phyloP scores from a whole-genome alignment of 2,329 filamentous ascomycete species.

The Verticillium zaregamsianum region DNA sequence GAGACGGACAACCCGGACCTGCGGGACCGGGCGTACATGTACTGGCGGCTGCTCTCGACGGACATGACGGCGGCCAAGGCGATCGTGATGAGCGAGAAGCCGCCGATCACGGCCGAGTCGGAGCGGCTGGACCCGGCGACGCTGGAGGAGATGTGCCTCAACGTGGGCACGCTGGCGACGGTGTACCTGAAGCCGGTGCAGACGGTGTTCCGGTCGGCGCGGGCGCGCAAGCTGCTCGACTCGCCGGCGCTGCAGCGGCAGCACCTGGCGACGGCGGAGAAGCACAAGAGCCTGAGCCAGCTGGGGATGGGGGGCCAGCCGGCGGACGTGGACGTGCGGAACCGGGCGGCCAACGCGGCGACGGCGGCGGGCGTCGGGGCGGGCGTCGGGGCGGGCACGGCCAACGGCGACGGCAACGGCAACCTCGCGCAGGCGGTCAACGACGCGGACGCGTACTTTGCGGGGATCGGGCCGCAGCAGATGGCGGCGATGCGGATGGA shows the following conservation, averaged over 20 bases:
- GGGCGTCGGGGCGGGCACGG: not conserved
- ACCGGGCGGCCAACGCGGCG: conserved; percentile 16
- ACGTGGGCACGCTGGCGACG: conserved; percentile 91
- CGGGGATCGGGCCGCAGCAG: conserved; percentile 67
- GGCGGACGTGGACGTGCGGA: conserved; percentile 44
- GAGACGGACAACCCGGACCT: conserved; percentile 99
- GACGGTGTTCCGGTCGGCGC: conserved; percentile 88
- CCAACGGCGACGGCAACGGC: conserved; percentile 25
- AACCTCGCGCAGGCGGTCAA: conserved; percentile 69
- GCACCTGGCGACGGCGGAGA: conserved; percentile 55
- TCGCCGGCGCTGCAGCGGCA: conserved; percentile 82
- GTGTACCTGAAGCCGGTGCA: conserved; percentile 98
- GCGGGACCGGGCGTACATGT: conserved; percentile 96
- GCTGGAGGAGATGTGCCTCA: conserved; percentile 94
- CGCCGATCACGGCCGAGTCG: conserved; percentile 90
- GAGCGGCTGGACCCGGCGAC: conserved; percentile 90
- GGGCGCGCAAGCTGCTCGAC: conserved; percentile 73
- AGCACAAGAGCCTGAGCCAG: conserved; percentile 57
- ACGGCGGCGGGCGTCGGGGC: conserved; percentile 4
- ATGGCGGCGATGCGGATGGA: conserved; percentile 70
- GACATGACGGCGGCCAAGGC: conserved; percentile 82
- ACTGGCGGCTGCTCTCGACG: conserved; percentile 93
- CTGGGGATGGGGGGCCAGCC: conserved; percentile 51
- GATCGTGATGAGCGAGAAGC: conserved; percentile 97
- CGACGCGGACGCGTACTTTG: conserved; percentile 88